Evolutionary conservation across 768 basidiomycete species (phyloP).

Genomic region (Russula sp.): DNA sequence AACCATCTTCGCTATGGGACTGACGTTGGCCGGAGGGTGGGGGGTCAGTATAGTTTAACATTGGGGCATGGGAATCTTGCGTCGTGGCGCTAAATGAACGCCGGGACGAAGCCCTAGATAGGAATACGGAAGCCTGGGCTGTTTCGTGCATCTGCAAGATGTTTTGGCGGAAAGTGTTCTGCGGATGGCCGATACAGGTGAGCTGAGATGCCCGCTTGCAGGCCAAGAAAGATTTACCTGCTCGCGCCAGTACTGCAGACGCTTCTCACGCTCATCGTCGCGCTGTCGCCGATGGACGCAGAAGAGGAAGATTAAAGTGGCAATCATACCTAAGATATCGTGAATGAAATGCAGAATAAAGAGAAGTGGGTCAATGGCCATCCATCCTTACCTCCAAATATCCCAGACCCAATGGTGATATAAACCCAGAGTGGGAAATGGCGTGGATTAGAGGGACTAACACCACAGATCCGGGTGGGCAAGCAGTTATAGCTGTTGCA

Average conservation of each 20-base stretch:
- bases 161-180: conserved; percentile 78
- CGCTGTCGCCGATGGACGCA: conserved; percentile 65
- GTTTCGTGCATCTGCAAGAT: conserved; percentile 73
- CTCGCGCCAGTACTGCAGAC: conserved; percentile 85
- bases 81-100: conserved; percentile 40
- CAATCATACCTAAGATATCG: conserved; percentile 55
- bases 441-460: conserved; percentile 48
- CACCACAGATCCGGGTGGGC: conserved; percentile 52
- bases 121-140: conserved; percentile 56
- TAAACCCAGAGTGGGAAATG: conserved; percentile 67
- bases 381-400: conserved; percentile 53
- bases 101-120: conserved; percentile 35
- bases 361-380: not conserved
- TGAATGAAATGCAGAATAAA: not conserved
- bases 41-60: conserved; percentile 35
- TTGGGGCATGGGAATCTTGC: conserved; percentile 51
- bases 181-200: conserved; percentile 5
- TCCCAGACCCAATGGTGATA: conserved; percentile 58
- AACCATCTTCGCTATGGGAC: conserved; percentile 37
- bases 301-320: conserved; percentile 60
- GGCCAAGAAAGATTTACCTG: conserved; percentile 41
- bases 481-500: conserved; percentile 72
- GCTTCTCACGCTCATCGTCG: conserved; percentile 71
- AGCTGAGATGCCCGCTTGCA: not conserved
- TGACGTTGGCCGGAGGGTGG: conserved; percentile 47